A percentile compares a stretch with the other conserved stretches of the same genome.
Conservation (phyloP, 805 yeast species). For the Suhomyces xylopsoci region DNA sequence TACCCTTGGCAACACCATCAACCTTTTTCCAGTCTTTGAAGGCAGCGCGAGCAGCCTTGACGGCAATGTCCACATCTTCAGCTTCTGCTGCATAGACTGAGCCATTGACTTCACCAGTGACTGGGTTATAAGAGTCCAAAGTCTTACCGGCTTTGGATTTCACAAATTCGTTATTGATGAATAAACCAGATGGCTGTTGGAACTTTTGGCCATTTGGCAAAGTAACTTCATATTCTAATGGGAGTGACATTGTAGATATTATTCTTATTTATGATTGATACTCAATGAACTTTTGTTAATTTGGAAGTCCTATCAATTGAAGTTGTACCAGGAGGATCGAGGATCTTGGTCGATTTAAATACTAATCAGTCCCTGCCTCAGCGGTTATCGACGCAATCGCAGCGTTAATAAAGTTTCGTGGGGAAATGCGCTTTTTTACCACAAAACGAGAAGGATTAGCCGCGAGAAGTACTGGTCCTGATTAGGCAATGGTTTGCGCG, state of each 20-base stretch:
- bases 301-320: background rate
- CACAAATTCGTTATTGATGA: conserved; percentile 54
- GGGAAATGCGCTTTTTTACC: background rate
- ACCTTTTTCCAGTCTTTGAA: conserved; percentile 47
- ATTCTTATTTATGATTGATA: background rate
- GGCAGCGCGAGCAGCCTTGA: conserved; percentile 36
- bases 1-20: conserved; percentile 41
- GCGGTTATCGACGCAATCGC: background rate
- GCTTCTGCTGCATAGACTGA: conserved; percentile 39
- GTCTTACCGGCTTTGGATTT: conserved; percentile 34
- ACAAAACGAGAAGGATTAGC: background rate
- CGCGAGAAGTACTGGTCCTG: background rate
- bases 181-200: conserved; percentile 60
- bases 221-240: conserved; percentile 37
- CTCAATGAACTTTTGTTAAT: background rate
- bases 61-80: conserved; percentile 44
- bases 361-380: background rate
- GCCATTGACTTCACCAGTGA: conserved; percentile 43
- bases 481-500: background rate
- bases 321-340: background rate
- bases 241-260: conserved; percentile 26
- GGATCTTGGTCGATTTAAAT: background rate
- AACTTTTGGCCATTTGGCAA: conserved; percentile 50
- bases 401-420: background rate
- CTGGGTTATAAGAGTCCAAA: conserved; percentile 41